Percentiles rank a stretch among this genome's conserved stretches.
Conservation (phyloP, 2,329 filamentous ascomycete genomes). For the Hortaea werneckii region DNA sequence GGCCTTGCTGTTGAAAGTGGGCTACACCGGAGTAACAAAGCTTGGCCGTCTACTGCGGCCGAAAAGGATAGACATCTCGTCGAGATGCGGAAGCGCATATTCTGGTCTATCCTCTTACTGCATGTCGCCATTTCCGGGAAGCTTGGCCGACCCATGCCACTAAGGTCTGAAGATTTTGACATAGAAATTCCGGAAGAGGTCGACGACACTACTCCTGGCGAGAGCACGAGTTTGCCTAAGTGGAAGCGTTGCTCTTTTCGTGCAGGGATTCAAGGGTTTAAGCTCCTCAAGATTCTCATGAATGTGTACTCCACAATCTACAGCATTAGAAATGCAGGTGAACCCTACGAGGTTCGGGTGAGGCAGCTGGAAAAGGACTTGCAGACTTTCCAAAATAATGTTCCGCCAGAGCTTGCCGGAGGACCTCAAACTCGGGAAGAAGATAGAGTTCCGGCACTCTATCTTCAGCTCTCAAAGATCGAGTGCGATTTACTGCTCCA, state of each 20-base stretch:
- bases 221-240: slow-evolving; percentile 33
- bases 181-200: slow-evolving; percentile 64
- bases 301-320: slow-evolving; percentile 72
- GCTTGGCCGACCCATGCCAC: slow-evolving; percentile 65
- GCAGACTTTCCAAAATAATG: slow-evolving; percentile 50
- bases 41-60: slow-evolving; percentile 40
- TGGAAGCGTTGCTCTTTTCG: slow-evolving; percentile 55
- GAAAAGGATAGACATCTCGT: slow-evolving; percentile 53
- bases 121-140: slow-evolving; percentile 62
- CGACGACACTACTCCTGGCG: slow-evolving; percentile 58
- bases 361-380: slow-evolving; percentile 56
- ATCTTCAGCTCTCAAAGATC: slow-evolving; percentile 39
- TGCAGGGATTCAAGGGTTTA: slow-evolving; percentile 56
- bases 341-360: slow-evolving; percentile 51
- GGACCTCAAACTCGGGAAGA: slow-evolving; percentile 35
- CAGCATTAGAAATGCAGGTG: slow-evolving; percentile 45
- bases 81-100: slow-evolving; percentile 68
- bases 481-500: slow-evolving; percentile 43
- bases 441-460: slow-evolving; percentile 38
- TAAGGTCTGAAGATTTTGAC: slow-evolving; percentile 66
- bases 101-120: slow-evolving; percentile 62
- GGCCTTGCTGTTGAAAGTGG: slow-evolving; percentile 64
- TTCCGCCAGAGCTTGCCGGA: slow-evolving; percentile 52
- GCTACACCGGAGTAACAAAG: slow-evolving; percentile 60
- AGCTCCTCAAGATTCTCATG: slow-evolving; percentile 55